Base-by-base conservation (phyloP, 2,329 filamentous ascomycete genomes). In the Aspergillus ibericus region DNA sequence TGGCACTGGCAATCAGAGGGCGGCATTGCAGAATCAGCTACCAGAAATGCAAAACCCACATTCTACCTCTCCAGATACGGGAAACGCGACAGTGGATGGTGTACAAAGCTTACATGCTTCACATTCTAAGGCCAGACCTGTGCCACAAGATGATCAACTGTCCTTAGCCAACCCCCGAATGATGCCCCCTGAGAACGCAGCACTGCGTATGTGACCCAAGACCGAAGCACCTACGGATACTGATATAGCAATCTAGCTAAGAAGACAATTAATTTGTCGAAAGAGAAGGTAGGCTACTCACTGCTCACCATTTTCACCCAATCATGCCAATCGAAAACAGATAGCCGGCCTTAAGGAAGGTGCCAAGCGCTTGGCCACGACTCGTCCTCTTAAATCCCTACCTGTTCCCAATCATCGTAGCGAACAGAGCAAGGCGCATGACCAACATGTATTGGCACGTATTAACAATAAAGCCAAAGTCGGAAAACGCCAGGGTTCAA, bases 401-500 rank as follows among this genome's bases (percentile, higher is more conserved):
- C 9, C 10, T 4, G 16, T 18, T 2, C n/a, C 5, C 8, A 50
- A 36, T 3, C 48, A 13, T 12, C 4, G 15, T 5, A 5, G 10
- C 8, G 29, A 22, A 4, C 22, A 27, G 12, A 53, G 7, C 22
- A n/a, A 12, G n/a, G 16, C 12, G 22, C 22, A 18, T 18, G 22
- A 53, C 6, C 2, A n/a, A 29, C 15, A 12, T 27, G 18, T n/a
- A 13, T 12, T 32, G 15, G 35, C 12, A 10, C 13, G 10, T 44
- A 18, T 5, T 15, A 60, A 46, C 12, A 56, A 60, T 51, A 54
- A 57, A 22, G 50, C 35, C 20, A 66, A 55, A 38, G 47, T 63
- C 6, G 51, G 53, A 2, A 72, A 70, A 46, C 57, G 59, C 34
- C 63, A 62, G 10, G 54, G 47, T 22, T 22, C 7, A 50, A 60